Percentiles rank a stretch among this genome's conserved stretches.
Conservation (phyloP, 306 rosid species). For the Clitoria ternatea region DNA sequence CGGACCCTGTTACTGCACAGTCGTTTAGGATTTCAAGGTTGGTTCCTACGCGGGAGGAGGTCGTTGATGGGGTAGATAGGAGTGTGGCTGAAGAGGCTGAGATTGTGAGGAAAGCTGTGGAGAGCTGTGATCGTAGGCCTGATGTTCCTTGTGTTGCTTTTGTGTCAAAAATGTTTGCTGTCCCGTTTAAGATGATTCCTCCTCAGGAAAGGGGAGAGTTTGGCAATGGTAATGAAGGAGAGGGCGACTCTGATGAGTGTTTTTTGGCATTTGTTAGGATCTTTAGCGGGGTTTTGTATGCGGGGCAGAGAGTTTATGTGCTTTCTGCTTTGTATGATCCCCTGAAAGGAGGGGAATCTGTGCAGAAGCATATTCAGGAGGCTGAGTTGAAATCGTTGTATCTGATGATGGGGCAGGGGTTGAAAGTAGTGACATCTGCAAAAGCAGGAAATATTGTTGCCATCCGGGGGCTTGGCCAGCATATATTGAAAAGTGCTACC, state of each 20-base stretch:
- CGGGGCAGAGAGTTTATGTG: constrained; percentile 72
- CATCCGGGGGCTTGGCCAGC: constrained; percentile 87
- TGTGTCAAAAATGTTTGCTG: constrained; percentile 92
- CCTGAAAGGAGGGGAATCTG: constrained; percentile 62
- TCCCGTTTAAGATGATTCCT: constrained; percentile 64
- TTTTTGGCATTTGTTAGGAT: constrained; percentile 89
- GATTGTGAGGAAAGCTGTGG: constrained; percentile 50
- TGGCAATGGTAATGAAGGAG: constrained; percentile 49
- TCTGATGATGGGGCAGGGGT: constrained; percentile 95
- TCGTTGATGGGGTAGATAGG: constrained; percentile 13
- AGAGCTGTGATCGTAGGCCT: constrained; percentile 58
- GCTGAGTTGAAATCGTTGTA: constrained; percentile 69
- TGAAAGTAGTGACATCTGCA: constrained; percentile 61
- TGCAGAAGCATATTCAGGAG: constrained; percentile 79
- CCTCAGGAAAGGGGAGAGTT: constrained; percentile 42
- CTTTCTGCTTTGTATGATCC: constrained; percentile 94
- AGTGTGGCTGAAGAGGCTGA: constrained; percentile 44
- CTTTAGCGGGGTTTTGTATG: constrained; percentile 70
- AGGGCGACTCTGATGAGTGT: constrained; percentile 75
- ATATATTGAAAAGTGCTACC: constrained; percentile 86
- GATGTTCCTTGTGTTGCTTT: constrained; percentile 81
- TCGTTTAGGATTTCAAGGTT: constrained; percentile 53
- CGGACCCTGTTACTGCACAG: constrained; percentile 69
- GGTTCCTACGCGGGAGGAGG: constrained; percentile 54
- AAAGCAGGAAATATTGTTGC: constrained; percentile 85